Conservation (phyloP, 495 filamentous ascomycete species). For the Penicillium dipodomyicola region DNA sequence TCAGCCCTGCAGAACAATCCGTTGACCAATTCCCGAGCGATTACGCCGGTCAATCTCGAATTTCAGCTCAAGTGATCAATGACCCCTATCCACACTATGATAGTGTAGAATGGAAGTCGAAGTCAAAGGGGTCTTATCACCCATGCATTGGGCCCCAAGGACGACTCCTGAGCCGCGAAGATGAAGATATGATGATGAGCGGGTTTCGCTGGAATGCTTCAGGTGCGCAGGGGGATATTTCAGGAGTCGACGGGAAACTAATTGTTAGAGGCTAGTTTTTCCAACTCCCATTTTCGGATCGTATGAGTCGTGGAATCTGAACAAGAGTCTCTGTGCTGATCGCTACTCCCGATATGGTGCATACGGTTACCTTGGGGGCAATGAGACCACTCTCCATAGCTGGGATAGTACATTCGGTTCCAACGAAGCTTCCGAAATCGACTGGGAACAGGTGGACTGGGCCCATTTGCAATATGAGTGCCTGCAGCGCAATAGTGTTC, state of each 20-base stretch:
- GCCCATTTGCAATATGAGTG: slow-evolving; percentile 64
- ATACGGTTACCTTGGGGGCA: slow-evolving; percentile 32
- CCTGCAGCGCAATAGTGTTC: slow-evolving; percentile 53
- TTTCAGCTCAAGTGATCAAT: slow-evolving; percentile 25
- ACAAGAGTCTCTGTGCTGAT: slow-evolving; percentile 46
- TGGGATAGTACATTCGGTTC: slow-evolving; percentile 14
- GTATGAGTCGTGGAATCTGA: slow-evolving; percentile 40
- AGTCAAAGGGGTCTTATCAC: slow-evolving; percentile 36
- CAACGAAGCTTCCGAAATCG: slow-evolving; percentile 22
- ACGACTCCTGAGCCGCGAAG: slow-evolving; percentile 35
- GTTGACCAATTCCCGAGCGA: slow-evolving; percentile 3
- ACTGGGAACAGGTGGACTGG: slow-evolving; percentile 69
- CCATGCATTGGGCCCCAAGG: slow-evolving; percentile 47
- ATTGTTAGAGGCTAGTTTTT: slow-evolving; percentile 21
- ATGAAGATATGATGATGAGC: slow-evolving; percentile 27
- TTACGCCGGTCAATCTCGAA: not conserved
- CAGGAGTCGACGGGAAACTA: not conserved
- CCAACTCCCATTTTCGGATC: slow-evolving; percentile 42
- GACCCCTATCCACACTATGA: slow-evolving; percentile 50
- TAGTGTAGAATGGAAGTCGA: slow-evolving; percentile 33
- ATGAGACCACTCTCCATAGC: not conserved
- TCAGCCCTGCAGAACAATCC: not conserved
- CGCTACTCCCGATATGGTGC: slow-evolving; percentile 46
- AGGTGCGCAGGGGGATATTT: slow-evolving; percentile 4
- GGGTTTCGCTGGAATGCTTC: slow-evolving; percentile 12